Evolutionary conservation across 768 basidiomycete species (phyloP).

Genomic region (Phanerodontia chrysosporium): DNA sequence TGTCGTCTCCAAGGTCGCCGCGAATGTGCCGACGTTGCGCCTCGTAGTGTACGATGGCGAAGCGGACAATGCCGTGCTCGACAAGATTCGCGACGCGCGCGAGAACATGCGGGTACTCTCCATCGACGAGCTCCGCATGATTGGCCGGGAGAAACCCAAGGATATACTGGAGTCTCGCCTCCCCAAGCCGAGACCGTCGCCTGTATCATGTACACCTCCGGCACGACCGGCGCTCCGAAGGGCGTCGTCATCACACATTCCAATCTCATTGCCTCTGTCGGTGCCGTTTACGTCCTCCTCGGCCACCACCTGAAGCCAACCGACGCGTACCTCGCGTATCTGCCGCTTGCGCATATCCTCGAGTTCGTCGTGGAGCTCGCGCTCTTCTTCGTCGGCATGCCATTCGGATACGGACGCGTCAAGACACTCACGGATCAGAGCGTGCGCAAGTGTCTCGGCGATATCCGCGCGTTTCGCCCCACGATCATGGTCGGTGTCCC

Average conservation of each 20-base stretch:
- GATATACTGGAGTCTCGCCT: conserved; percentile 47
- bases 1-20: conserved; percentile 67
- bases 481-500: conserved; percentile 94
- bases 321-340: conserved; percentile 83
- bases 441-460: conserved; percentile 87
- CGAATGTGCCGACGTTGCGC: conserved; percentile 70
- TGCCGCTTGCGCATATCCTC: conserved; percentile 92
- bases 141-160: conserved; percentile 54
- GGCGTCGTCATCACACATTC: conserved; percentile 86
- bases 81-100: conserved; percentile 51
- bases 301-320: conserved; percentile 54
- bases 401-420: conserved; percentile 84
- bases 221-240: conserved; percentile 91
- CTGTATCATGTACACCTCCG: conserved; percentile 84
- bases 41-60: conserved; percentile 86
- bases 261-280: conserved; percentile 83
- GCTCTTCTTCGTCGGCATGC: conserved; percentile 73
- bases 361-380: conserved; percentile 90
- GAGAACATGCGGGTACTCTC: conserved; percentile 57
- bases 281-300: conserved; percentile 72
- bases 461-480: conserved; percentile 78
- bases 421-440: conserved; percentile 95
- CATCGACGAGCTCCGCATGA: conserved; percentile 65
- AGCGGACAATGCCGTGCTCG: conserved; percentile 45
- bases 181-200: conserved; percentile 50